Evolutionary conservation across 148 eudicot species (phyloP).

Genomic region (Camellia japonica): DNA sequence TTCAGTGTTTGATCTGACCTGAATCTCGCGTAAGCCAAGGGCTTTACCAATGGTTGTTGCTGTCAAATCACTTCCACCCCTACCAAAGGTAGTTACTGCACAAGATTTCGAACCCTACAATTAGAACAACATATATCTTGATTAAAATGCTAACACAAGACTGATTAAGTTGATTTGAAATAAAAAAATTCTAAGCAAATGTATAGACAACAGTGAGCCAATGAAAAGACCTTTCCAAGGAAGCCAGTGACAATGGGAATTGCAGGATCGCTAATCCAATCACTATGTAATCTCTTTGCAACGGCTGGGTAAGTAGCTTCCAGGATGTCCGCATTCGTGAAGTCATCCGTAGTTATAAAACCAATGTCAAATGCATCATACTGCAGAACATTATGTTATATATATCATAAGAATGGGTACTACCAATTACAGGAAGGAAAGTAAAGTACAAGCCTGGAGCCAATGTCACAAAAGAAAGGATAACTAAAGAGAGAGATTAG

Average conservation of each 20-base stretch:
- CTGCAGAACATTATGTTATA: conserved; percentile 35
- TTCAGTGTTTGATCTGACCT: conserved; percentile 37
- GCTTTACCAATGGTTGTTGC: conserved; percentile 95
- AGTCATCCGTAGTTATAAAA: conserved; percentile 87
- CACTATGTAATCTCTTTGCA: conserved; percentile 64
- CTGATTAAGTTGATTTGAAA: neutral
- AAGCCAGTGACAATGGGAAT: conserved; percentile 89
- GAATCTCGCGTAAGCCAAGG: conserved; percentile 78
- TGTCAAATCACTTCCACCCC: conserved; percentile 96
- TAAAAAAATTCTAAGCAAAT: neutral
- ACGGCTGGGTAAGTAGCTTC: conserved; percentile 93
- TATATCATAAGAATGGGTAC: neutral
- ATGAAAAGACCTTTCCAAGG: conserved; percentile 73
- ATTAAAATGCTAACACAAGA: neutral
- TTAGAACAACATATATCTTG: neutral
- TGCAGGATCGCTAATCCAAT: conserved; percentile 72
- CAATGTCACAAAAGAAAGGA: neutral
- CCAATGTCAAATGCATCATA: conserved; percentile 91
- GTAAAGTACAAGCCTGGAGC: neutral
- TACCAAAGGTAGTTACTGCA: conserved; percentile 88
- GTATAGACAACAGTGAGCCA: neutral
- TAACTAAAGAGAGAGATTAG: neutral
- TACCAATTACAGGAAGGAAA: neutral
- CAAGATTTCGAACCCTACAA: conserved; percentile 71
- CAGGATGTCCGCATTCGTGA: conserved; percentile 86